Percentiles rank a stretch among this genome's conserved stretches.
phyloP scores from a whole-genome alignment of 1,139 yeast genomes.

The Blastobotrys persicus region DNA sequence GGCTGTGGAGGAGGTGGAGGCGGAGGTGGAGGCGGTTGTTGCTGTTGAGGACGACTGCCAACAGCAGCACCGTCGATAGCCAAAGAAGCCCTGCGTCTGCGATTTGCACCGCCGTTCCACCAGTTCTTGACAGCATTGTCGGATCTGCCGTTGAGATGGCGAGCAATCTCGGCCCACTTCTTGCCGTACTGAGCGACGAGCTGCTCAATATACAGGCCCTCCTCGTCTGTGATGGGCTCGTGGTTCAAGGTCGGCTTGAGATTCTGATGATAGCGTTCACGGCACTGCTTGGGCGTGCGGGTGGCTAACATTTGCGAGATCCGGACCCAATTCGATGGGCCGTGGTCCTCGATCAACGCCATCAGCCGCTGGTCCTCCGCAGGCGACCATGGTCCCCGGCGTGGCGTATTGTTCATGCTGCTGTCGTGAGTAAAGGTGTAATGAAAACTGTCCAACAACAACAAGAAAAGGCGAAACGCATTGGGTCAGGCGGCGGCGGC shows the following conservation, averaged over 20 bases:
- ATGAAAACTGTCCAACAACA: neutral
- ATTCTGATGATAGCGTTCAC: slow-evolving; percentile 91
- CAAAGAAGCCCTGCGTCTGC: slow-evolving; percentile 57
- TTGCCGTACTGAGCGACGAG: slow-evolving; percentile 79
- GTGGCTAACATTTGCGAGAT: slow-evolving; percentile 72
- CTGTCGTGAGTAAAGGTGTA: neutral
- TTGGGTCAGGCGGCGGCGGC: slow-evolving; percentile 5
- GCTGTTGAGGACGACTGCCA: slow-evolving; percentile 12
- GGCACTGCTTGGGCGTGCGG: slow-evolving; percentile 87
- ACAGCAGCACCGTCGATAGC: slow-evolving; percentile 17
- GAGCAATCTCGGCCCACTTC: slow-evolving; percentile 91
- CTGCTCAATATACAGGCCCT: slow-evolving; percentile 76
- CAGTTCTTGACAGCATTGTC: slow-evolving; percentile 93
- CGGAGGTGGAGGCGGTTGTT: slow-evolving; percentile 17
- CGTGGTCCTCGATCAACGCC: slow-evolving; percentile 66
- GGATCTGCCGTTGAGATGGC: slow-evolving; percentile 80
- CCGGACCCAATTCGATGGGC: slow-evolving; percentile 91
- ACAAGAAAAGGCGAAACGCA: neutral
- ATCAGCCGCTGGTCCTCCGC: slow-evolving; percentile 74
- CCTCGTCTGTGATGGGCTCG: slow-evolving; percentile 79
- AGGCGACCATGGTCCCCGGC: slow-evolving; percentile 89
- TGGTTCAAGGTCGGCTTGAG: slow-evolving; percentile 80
- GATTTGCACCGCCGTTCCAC: slow-evolving; percentile 94
- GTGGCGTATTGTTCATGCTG: slow-evolving; percentile 22
- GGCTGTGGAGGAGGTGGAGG: slow-evolving; percentile 18